Percentiles rank a stretch among this genome's conserved stretches.
These are phyloP conservation scores for Fusarium sp. DNA, from an alignment of 2,329 filamentous ascomycete species.

Conservation along the genomic window DNA sequence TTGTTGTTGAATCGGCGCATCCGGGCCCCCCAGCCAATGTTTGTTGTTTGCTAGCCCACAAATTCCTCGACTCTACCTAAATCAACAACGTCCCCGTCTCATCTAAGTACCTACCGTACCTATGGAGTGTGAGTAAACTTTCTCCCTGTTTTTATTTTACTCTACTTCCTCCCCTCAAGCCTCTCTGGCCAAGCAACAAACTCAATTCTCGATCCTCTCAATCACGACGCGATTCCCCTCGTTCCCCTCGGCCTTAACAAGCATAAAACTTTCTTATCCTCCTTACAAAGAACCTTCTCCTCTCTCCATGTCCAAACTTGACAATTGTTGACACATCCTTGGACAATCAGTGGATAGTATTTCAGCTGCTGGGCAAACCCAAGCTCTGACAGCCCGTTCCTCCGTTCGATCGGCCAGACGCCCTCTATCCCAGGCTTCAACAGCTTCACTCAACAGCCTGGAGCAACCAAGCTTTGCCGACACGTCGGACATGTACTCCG, in stretches of 20 bases:
- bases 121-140: constrained; percentile 53
- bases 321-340: constrained; percentile 32
- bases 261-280: constrained; percentile 10
- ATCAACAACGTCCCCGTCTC: constrained; percentile 46
- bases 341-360: constrained; percentile 42
- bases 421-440: constrained; percentile 66
- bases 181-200: constrained; percentile 21
- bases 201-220: background rate
- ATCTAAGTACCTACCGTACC: constrained; percentile 26
- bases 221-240: background rate
- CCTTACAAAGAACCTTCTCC: background rate
- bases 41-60: constrained; percentile 53
- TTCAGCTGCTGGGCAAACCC: constrained; percentile 42
- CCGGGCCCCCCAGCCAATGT: constrained; percentile 51
- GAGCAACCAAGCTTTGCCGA: constrained; percentile 61
- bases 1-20: constrained; percentile 48
- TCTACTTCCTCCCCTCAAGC: constrained; percentile 17
- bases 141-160: constrained; percentile 28
- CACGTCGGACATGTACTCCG: constrained; percentile 57
- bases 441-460: constrained; percentile 67
- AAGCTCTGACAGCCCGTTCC: constrained; percentile 47
- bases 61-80: constrained; percentile 44
- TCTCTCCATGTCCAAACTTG: constrained; percentile 13
- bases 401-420: constrained; percentile 60
- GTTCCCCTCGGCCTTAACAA: background rate